Conservation (phyloP, 805 yeast genomes). For the Tetrapisispora iriomotensis region DNA sequence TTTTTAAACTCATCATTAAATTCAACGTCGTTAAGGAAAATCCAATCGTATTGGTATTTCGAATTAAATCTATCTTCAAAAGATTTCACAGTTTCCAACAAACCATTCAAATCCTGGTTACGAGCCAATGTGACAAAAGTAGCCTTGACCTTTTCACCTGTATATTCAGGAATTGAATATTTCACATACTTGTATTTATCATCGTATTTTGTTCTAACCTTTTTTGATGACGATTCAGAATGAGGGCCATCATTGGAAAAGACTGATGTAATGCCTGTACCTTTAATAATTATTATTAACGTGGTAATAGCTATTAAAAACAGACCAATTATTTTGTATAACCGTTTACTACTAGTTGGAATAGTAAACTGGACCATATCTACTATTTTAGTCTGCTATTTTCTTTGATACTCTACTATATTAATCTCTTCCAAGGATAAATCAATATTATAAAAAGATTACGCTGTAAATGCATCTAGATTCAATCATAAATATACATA, state of each 20-base stretch:
- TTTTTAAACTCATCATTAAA: constrained; percentile 74
- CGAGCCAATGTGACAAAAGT: constrained; percentile 77
- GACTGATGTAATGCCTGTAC: not conserved
- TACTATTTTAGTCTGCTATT: no score
- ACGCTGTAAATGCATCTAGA: no score
- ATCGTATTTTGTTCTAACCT: constrained; percentile 2
- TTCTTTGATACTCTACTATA: no score
- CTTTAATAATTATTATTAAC: not conserved
- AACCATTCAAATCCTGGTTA: constrained; percentile 53
- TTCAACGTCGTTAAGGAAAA: constrained; percentile 79
- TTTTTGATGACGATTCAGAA: not conserved
- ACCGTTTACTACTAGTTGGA: constrained; percentile 2
- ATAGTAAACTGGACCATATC: constrained; percentile 2
- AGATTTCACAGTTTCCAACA: constrained; percentile 56
- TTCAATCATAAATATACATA: no score
- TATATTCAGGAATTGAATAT: constrained; percentile 9
- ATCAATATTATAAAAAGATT: no score
- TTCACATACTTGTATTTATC: constrained; percentile 5
- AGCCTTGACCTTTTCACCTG: constrained; percentile 49
- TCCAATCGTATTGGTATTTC: constrained; percentile 89
- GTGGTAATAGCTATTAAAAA: not conserved
- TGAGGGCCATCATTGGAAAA: not conserved
- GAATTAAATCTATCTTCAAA: constrained; percentile 85
- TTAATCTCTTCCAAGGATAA: no score
- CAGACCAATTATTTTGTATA: constrained; percentile 2